phyloP scores from a whole-genome alignment of 2,329 filamentous ascomycete genomes.

The Nannizziopsis barbatae region DNA sequence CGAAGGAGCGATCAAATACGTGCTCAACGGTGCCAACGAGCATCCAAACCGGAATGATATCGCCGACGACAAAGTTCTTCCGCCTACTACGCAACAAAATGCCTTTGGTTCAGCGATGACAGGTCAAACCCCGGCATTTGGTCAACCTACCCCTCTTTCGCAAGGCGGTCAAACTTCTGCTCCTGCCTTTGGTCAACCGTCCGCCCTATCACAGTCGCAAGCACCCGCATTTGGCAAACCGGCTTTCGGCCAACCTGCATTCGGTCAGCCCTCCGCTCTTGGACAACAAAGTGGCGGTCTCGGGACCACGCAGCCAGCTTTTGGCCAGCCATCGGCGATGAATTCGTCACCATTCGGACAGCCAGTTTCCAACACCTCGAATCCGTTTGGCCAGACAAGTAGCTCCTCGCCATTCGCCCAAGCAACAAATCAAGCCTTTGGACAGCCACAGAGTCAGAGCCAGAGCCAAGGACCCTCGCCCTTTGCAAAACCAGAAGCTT shows the following conservation, averaged over 20 bases:
- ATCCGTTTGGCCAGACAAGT: constrained; percentile 7
- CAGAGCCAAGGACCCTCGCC: constrained; percentile 15
- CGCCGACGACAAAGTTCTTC: constrained; percentile 22
- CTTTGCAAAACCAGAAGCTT: constrained; percentile 27
- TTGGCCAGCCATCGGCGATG: constrained; percentile 20
- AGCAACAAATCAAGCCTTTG: constrained; percentile 14
- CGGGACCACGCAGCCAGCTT: constrained; percentile 13
- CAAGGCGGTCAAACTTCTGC: constrained; percentile 10
- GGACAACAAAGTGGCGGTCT: constrained; percentile 4
- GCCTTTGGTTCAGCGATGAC: constrained; percentile 4
- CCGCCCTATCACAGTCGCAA: constrained; percentile 26
- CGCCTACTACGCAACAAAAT: neutral
- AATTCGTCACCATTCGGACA: constrained; percentile 10
- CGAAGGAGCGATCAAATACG: constrained; percentile 59
- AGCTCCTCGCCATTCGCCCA: constrained; percentile 26
- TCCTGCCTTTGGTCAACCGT: constrained; percentile 32
- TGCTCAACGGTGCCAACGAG: constrained; percentile 53
- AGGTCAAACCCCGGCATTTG: constrained; percentile 2
- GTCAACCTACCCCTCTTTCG: constrained; percentile 18
- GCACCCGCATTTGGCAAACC: constrained; percentile 2
- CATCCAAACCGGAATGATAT: constrained; percentile 64
- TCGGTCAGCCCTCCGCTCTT: constrained; percentile 8
- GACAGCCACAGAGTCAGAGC: constrained; percentile 10
- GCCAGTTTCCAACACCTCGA: constrained; percentile 1
- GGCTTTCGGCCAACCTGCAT: constrained; percentile 12